A percentile compares a stretch with the other conserved stretches of the same genome.
Evolutionary conservation across 805 yeast species (phyloP).

Genomic region (Metschnikowia matae): DNA sequence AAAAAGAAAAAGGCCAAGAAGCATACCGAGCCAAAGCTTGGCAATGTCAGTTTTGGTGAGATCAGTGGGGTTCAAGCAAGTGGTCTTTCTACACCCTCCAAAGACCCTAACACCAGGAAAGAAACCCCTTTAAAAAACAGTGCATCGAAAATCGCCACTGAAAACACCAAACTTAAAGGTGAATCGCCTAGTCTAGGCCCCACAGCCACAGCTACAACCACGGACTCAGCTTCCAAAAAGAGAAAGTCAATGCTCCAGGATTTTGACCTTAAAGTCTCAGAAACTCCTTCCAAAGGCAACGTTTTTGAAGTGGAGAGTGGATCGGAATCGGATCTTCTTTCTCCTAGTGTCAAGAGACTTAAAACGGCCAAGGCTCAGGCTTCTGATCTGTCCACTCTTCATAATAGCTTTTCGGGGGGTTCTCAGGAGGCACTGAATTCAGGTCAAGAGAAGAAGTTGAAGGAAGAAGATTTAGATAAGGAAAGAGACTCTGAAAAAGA

Average conservation of each 20-base stretch:
- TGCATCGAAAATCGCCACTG: too few species aligned
- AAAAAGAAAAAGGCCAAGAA: neutral
- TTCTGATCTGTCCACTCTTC: neutral
- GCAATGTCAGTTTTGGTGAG: neutral
- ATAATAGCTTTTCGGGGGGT: neutral
- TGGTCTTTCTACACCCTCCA: too few species aligned
- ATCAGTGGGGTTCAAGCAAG: neutral
- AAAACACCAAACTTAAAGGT: too few species aligned
- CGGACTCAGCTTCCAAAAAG: constrained; percentile 4
- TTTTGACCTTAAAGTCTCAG: constrained; percentile 7
- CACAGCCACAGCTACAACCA: too few species aligned
- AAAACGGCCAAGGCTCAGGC: neutral
- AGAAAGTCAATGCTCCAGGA: constrained; percentile 14
- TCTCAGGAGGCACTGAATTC: neutral
- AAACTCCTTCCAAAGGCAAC: constrained; percentile 15
- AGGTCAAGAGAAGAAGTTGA: neutral
- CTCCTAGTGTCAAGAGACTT: constrained; percentile 11
- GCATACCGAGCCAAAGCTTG: too few species aligned
- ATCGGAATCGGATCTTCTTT: constrained; percentile 15
- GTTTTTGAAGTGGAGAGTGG: constrained; percentile 16
- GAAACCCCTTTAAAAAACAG: too few species aligned
- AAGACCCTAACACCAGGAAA: too few species aligned
- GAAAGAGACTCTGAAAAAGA: too few species aligned
- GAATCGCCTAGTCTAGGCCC: too few species aligned
- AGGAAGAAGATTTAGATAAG: too few species aligned